A percentile compares a stretch with the other conserved stretches of the same genome.
phyloP scores from a whole-genome alignment of 176 grass and related monocot species.

The Thinopyrum elongatum region DNA sequence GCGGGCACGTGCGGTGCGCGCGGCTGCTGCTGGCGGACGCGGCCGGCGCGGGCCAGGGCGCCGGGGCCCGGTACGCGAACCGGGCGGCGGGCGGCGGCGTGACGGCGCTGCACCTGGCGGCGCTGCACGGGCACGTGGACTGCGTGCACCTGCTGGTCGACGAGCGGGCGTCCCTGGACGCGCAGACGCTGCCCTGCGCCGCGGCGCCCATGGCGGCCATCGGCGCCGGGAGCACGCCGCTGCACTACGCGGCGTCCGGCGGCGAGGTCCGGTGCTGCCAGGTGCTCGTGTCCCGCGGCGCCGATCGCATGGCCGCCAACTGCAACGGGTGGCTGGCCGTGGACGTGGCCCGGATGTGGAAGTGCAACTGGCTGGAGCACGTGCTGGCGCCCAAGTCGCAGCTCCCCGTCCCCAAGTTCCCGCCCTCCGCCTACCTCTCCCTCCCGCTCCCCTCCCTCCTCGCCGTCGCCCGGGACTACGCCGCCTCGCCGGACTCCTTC shows the following conservation, averaged over 20 bases:
- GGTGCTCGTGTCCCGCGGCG: slow-evolving; percentile 74
- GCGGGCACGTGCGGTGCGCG: slow-evolving; percentile 66
- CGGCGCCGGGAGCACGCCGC: slow-evolving; percentile 77
- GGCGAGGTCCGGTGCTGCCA: slow-evolving; percentile 91
- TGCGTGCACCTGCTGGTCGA: slow-evolving; percentile 88
- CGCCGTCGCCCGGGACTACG: slow-evolving; percentile 35
- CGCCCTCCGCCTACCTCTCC: slow-evolving; percentile 62
- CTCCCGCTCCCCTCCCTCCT: slow-evolving; percentile 59
- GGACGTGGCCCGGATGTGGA: slow-evolving; percentile 72
- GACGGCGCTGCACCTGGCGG: slow-evolving; percentile 82
- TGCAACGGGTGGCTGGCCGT: slow-evolving; percentile 83
- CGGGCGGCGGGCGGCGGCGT: slow-evolving; percentile 54
- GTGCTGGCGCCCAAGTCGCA: slow-evolving; percentile 58
- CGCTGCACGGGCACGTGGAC: slow-evolving; percentile 65
- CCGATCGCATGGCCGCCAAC: slow-evolving; percentile 51
- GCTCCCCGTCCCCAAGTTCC: slow-evolving; percentile 62
- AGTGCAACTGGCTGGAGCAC: slow-evolving; percentile 66
- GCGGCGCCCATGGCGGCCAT: slow-evolving; percentile 58
- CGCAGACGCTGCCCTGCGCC: slow-evolving; percentile 38
- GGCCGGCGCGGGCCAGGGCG: background rate
- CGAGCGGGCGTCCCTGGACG: slow-evolving; percentile 46
- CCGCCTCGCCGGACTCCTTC: background rate
- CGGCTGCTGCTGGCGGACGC: slow-evolving; percentile 61
- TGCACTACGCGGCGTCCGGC: slow-evolving; percentile 79
- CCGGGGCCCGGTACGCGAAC: slow-evolving; percentile 51